Evolutionary conservation across 2,329 filamentous ascomycete species (phyloP).

Genomic region (Diplodia mutila): DNA sequence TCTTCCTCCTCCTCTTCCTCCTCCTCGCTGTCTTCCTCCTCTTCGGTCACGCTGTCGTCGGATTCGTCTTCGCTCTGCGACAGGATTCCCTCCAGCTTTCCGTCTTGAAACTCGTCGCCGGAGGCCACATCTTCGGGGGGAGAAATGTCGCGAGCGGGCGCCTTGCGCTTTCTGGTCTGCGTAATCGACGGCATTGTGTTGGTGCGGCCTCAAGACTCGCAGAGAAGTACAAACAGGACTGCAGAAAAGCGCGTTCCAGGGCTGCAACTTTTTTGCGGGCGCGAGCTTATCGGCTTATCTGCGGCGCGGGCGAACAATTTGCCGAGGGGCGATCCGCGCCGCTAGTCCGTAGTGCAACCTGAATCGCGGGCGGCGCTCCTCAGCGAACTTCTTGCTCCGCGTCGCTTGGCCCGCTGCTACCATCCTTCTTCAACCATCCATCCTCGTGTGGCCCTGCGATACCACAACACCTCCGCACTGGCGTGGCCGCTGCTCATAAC

Average conservation of each 20-base stretch:
- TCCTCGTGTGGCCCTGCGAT: neutral
- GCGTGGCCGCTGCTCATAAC: constrained; percentile 13
- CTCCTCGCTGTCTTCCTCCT: constrained; percentile 34
- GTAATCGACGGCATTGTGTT: constrained; percentile 18
- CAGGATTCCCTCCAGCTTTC: constrained; percentile 47
- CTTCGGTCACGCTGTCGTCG: constrained; percentile 32
- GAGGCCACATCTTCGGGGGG: constrained; percentile 33
- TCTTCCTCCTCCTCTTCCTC: constrained; percentile 37
- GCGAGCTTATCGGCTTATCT: constrained; percentile 18
- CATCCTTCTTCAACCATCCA: neutral
- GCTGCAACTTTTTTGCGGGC: constrained; percentile 24
- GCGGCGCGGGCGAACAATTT: neutral
- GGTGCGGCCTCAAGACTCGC: neutral
- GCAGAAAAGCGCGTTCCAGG: neutral
- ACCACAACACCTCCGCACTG: neutral
- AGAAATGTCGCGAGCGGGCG: constrained; percentile 42
- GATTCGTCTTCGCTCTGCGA: constrained; percentile 49
- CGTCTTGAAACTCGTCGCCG: constrained; percentile 39
- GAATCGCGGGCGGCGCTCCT: constrained; percentile 9
- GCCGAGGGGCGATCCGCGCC: neutral
- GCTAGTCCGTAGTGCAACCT: neutral
- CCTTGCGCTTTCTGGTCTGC: constrained; percentile 50
- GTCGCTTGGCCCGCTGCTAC: constrained; percentile 11
- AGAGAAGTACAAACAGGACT: neutral
- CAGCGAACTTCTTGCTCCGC: constrained; percentile 20